Conservation (phyloP, 2,329 filamentous ascomycete species). For the Colletotrichum costaricense region DNA sequence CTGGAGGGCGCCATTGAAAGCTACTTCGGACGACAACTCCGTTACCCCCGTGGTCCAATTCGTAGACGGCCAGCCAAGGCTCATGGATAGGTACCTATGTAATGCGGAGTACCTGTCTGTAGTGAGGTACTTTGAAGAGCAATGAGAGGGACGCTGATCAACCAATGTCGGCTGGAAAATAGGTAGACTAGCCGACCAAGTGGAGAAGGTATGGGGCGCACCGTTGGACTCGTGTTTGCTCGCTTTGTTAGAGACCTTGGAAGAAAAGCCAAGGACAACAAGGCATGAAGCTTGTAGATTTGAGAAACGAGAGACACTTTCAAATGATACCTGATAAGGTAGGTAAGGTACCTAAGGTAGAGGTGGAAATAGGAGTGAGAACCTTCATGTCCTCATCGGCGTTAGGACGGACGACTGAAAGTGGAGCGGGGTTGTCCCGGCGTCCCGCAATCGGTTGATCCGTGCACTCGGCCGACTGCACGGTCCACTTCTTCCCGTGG, state of each 20-base stretch:
- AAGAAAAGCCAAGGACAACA: background rate
- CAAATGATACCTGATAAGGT: too few species aligned
- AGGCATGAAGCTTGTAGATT: too few species aligned
- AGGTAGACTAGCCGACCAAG: background rate
- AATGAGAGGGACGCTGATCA: background rate
- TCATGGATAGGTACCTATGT: background rate
- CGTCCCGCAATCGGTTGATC: background rate
- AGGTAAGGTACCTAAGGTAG: too few species aligned
- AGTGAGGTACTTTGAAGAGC: background rate
- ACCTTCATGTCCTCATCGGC: background rate
- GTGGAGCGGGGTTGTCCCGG: background rate
- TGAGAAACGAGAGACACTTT: too few species aligned
- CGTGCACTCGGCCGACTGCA: slow-evolving; percentile 21
- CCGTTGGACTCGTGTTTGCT: background rate
- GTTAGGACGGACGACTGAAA: background rate
- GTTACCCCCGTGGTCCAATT: background rate
- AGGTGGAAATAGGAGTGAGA: background rate
- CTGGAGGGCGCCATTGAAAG: background rate
- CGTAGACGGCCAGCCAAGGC: background rate
- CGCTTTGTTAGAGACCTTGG: background rate
- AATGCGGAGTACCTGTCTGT: background rate
- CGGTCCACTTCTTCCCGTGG: background rate
- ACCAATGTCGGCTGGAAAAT: background rate
- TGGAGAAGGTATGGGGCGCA: background rate
- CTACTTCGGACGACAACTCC: background rate